These are phyloP conservation scores for Plasmodium coatneyi DNA, from an alignment of 169 alveolate genomes.

Conservation along the genomic window DNA sequence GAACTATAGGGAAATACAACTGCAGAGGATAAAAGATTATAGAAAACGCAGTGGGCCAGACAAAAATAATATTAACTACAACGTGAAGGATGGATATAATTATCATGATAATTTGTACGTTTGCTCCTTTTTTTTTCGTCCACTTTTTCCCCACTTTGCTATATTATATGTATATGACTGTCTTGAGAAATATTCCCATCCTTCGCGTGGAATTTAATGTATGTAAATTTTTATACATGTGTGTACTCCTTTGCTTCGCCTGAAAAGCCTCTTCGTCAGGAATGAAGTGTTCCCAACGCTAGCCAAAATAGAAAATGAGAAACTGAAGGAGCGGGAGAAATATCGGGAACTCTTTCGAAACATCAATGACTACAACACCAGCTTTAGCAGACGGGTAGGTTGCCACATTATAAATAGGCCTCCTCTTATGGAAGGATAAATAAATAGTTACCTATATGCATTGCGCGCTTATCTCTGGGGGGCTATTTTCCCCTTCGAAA, in stretches of 20 bases:
- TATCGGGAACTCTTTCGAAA: conserved; percentile 13
- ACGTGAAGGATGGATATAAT: conserved; percentile 62
- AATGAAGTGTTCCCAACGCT: conserved; percentile 67
- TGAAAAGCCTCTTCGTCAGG: conserved; percentile 61
- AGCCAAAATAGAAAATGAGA: conserved; percentile 70
- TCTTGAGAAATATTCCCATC: not conserved
- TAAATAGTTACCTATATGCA: not conserved
- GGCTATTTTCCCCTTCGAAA: not conserved
- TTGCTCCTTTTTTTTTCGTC: not conserved
- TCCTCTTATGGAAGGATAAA: not conserved
- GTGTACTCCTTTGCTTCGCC: not conserved
- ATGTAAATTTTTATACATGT: not conserved
- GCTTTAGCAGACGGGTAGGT: conserved; percentile 46
- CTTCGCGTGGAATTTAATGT: not conserved
- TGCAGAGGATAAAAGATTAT: conserved; percentile 8
- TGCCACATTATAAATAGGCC: not conserved
- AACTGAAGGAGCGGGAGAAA: conserved; percentile 48
- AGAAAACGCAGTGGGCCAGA: conserved; percentile 61
- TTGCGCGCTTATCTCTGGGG: not conserved
- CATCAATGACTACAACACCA: conserved; percentile 47
- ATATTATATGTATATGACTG: not conserved
- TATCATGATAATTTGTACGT: conserved; percentile 49
- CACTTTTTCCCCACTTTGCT: not conserved
- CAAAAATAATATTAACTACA: conserved; percentile 64
- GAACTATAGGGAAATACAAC: conserved; percentile 46